Percentiles rank a stretch among this genome's conserved stretches.
Evolutionary conservation across 106 monocot genomes (phyloP).

Genomic region (Dendrobium huoshanense): DNA sequence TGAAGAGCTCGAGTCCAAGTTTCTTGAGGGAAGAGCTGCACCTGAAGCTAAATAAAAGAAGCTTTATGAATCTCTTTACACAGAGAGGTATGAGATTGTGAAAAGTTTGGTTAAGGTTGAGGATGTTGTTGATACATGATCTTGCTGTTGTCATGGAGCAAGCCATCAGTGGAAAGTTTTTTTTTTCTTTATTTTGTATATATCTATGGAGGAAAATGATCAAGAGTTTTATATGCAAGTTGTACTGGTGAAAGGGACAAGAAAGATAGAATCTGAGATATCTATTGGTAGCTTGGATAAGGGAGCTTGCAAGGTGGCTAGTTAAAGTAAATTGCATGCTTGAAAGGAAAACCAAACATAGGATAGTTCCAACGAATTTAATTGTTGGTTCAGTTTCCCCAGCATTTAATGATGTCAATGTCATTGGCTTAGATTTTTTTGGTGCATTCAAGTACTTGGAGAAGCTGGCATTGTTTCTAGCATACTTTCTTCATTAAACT

Average conservation of each 20-base stretch:
- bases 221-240: too few relatives aligned
- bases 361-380: conserved; percentile 40
- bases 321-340: too few relatives aligned
- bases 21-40: conserved; percentile 42
- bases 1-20: conserved; percentile 46
- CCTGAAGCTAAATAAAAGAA: conserved; percentile 50
- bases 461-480: conserved; percentile 77
- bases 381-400: conserved; percentile 20
- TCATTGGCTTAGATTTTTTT: conserved; percentile 66
- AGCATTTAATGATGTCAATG: conserved; percentile 83
- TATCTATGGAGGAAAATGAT: too few relatives aligned
- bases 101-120: conserved; percentile 45
- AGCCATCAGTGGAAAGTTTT: too few relatives aligned
- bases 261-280: too few relatives aligned
- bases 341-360: conserved; percentile 52
- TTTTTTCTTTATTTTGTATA: too few relatives aligned
- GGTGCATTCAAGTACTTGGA: conserved; percentile 81
- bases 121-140: conserved; percentile 7
- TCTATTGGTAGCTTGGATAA: too few relatives aligned
- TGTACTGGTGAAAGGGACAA: too few relatives aligned
- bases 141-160: too few relatives aligned
- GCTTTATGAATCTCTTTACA: conserved; percentile 44
- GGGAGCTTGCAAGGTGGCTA: too few relatives aligned
- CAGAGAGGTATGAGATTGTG: conserved; percentile 49
- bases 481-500: conserved; percentile 35